A percentile compares a stretch with the other conserved stretches of the same genome.
Conservation (phyloP, 305 asterid species). For the Withania somnifera region DNA sequence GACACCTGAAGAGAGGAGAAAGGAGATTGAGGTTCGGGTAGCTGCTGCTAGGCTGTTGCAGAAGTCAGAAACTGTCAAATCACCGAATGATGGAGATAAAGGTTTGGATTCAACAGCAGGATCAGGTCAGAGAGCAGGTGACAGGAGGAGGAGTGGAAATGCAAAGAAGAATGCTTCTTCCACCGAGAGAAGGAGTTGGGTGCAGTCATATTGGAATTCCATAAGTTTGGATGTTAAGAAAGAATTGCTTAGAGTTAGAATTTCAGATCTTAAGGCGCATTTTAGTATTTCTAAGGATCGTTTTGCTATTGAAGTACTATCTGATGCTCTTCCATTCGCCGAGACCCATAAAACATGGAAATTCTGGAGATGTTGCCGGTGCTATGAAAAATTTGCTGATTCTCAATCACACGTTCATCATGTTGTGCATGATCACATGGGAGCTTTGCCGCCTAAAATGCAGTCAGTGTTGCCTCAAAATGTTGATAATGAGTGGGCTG, state of each 20-base stretch:
- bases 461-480: slow-evolving; percentile 55
- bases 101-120: slow-evolving; percentile 47
- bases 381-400: slow-evolving; percentile 49
- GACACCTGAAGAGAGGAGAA: slow-evolving; percentile 84
- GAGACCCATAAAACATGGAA: slow-evolving; percentile 54
- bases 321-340: slow-evolving; percentile 62
- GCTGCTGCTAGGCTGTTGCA: slow-evolving; percentile 89
- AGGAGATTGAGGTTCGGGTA: slow-evolving; percentile 87
- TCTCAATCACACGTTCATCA: slow-evolving; percentile 52
- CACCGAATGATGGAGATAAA: slow-evolving; percentile 48
- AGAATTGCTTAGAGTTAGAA: slow-evolving; percentile 44
- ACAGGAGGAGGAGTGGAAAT: slow-evolving; percentile 59
- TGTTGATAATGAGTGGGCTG: slow-evolving; percentile 75
- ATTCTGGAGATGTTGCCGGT: slow-evolving; percentile 69
- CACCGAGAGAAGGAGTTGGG: slow-evolving; percentile 70
- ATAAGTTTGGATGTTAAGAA: slow-evolving; percentile 53
- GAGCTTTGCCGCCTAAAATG: slow-evolving; percentile 59
- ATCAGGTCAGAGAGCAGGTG: slow-evolving; percentile 47
- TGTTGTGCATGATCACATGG: slow-evolving; percentile 59
- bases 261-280: slow-evolving; percentile 60
- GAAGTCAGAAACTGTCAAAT: slow-evolving; percentile 42
- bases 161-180: slow-evolving; percentile 45
- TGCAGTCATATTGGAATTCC: slow-evolving; percentile 65
- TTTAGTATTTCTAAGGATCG: slow-evolving; percentile 51
- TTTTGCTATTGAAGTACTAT: slow-evolving; percentile 34